Conservation (phyloP, 192 early-diverging fungal species). For the Lobulomyces angularis region DNA sequence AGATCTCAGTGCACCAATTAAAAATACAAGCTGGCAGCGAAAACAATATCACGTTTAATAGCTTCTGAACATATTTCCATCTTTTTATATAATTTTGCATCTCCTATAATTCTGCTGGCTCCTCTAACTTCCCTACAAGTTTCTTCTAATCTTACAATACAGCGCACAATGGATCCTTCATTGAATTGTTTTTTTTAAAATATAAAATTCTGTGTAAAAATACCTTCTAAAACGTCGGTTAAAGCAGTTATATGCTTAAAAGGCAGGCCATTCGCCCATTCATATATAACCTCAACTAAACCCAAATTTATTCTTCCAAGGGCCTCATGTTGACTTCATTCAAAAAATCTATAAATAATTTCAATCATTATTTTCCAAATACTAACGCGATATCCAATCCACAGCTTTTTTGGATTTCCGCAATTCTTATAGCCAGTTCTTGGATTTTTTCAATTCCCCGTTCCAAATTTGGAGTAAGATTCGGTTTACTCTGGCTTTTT, state of each 20-base stretch:
- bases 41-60: constrained; percentile 92
- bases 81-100: constrained; percentile 72
- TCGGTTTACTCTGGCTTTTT: constrained; percentile 53
- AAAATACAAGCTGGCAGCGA: constrained; percentile 79
- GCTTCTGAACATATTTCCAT: constrained; percentile 78
- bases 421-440: constrained; percentile 55
- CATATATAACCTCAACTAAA: constrained; percentile 91
- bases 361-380: constrained; percentile 12
- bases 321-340: constrained; percentile 12
- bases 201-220: constrained; percentile 5
- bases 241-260: constrained; percentile 86
- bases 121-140: constrained; percentile 78
- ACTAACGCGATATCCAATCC: constrained; percentile 42
- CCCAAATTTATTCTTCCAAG: constrained; percentile 57
- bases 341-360: constrained; percentile 20
- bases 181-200: background rate
- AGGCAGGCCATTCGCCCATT: constrained; percentile 87
- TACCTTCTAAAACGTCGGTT: constrained; percentile 89
- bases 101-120: constrained; percentile 81
- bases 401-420: constrained; percentile 54
- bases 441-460: constrained; percentile 46
- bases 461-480: constrained; percentile 52
- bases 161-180: constrained; percentile 78
- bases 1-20: no score
- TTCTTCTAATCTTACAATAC: constrained; percentile 86